Conservation (phyloP, 768 basidiomycete genomes). For the Cystofilobasidium capitatum region DNA sequence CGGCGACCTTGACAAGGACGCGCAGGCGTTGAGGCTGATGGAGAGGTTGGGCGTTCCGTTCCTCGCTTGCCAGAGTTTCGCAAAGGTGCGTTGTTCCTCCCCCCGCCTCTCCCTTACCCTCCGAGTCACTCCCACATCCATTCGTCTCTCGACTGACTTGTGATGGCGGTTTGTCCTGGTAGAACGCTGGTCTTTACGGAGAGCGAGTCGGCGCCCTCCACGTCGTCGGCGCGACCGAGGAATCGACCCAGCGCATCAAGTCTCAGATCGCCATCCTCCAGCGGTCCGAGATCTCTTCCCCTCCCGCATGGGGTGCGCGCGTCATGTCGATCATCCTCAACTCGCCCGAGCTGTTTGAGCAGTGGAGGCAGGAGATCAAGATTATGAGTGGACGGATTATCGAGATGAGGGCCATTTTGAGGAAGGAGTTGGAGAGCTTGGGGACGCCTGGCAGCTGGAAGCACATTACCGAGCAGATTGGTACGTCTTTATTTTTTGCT, state of each 20-base stretch:
- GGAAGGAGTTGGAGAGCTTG: constrained; percentile 55
- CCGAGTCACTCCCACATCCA: not conserved
- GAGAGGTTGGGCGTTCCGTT: constrained; percentile 27
- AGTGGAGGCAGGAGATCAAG: constrained; percentile 54
- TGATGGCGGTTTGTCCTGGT: not conserved
- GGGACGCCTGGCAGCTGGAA: constrained; percentile 88
- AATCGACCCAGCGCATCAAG: constrained; percentile 61
- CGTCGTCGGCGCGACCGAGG: constrained; percentile 55
- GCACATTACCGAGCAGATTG: constrained; percentile 88
- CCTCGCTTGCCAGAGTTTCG: constrained; percentile 33
- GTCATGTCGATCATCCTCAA: constrained; percentile 32
- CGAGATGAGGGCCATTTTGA: constrained; percentile 70
- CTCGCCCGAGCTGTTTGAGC: constrained; percentile 28
- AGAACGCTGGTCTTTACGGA: constrained; percentile 90
- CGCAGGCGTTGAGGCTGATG: constrained; percentile 28
- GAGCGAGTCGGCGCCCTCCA: constrained; percentile 93
- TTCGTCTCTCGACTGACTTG: not conserved
- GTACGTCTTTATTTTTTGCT: constrained; percentile 14
- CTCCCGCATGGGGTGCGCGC: constrained; percentile 81
- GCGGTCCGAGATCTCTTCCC: constrained; percentile 47
- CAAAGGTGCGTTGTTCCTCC: constrained; percentile 36
- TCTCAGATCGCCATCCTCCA: constrained; percentile 54
- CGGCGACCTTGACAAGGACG: constrained; percentile 49
- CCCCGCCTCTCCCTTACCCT: not conserved
- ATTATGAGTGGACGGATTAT: constrained; percentile 93